A percentile compares a stretch with the other conserved stretches of the same genome.
phyloP scores from a whole-genome alignment of 306 rosid genomes.

The Inga leiocalycina region DNA sequence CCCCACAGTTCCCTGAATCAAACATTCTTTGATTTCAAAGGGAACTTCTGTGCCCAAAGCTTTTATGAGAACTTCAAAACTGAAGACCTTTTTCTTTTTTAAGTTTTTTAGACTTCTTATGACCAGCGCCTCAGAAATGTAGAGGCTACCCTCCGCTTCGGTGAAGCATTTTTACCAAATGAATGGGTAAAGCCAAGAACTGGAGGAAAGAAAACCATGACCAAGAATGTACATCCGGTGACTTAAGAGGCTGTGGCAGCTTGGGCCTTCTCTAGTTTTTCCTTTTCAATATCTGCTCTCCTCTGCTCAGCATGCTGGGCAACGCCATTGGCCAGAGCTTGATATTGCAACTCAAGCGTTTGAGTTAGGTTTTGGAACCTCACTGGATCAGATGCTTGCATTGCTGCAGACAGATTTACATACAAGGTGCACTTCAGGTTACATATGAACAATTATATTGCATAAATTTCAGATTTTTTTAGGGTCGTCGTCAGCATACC shows the following conservation, averaged over 20 bases:
- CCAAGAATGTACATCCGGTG: constrained; percentile 44
- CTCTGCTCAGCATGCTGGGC: constrained; percentile 94
- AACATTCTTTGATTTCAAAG: constrained; percentile 30
- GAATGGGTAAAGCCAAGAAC: constrained; percentile 21
- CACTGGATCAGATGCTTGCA: constrained; percentile 71
- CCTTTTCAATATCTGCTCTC: constrained; percentile 85
- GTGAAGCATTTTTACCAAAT: background rate
- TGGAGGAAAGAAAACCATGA: constrained; percentile 25
- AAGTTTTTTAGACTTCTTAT: background rate
- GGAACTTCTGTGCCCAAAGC: constrained; percentile 43
- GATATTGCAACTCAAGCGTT: constrained; percentile 83
- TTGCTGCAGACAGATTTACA: constrained; percentile 38
- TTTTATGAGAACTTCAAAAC: constrained; percentile 46
- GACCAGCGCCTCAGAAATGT: constrained; percentile 46
- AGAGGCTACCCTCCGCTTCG: constrained; percentile 28
- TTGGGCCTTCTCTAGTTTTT: constrained; percentile 71
- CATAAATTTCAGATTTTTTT: background rate
- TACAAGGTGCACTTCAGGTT: constrained; percentile 13
- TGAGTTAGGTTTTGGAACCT: constrained; percentile 87
- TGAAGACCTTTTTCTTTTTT: constrained; percentile 29
- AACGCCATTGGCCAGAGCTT: constrained; percentile 87
- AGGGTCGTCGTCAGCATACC: constrained; percentile 43
- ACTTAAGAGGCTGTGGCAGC: constrained; percentile 60
- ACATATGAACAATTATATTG: background rate
- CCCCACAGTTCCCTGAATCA: constrained; percentile 39